These are phyloP conservation scores for Colletotrichum siamense DNA, from an alignment of 2,329 filamentous ascomycete genomes.

Conservation along the genomic window DNA sequence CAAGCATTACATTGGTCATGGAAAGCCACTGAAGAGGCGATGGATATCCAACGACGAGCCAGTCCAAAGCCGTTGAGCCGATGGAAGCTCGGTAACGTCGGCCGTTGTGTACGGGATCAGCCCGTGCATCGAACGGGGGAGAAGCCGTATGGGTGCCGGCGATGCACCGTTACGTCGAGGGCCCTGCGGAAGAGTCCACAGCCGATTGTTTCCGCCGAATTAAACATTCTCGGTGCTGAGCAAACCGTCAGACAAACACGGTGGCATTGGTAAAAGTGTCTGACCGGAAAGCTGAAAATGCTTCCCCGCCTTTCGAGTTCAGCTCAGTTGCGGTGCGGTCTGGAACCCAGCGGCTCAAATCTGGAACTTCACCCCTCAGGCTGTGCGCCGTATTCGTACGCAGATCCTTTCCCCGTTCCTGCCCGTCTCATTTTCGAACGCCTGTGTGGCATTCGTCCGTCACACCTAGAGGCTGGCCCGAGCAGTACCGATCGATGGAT, in stretches of 20 bases:
- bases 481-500: not conserved
- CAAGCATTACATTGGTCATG: not conserved
- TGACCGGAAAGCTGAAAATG: constrained; percentile 1
- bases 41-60: not conserved
- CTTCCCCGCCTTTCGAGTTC: constrained; percentile 9
- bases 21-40: not conserved
- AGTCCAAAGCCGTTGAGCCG: not conserved
- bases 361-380: constrained; percentile 2
- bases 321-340: not conserved
- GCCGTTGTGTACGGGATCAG: not conserved
- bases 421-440: not conserved
- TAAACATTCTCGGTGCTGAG: not conserved
- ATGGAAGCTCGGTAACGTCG: not conserved
- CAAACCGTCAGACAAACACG: not conserved
- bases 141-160: not conserved
- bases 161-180: not conserved
- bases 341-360: not conserved
- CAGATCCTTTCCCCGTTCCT: not conserved
- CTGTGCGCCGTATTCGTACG: constrained; percentile 12
- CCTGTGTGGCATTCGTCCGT: not conserved
- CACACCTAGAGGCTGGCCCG: constrained; percentile 1
- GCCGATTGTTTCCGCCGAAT: not conserved
- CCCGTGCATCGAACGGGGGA: not conserved
- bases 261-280: not conserved
- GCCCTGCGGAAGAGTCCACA: not conserved